Evolutionary conservation across 495 filamentous ascomycete species (phyloP), one percentile per base, ranked within the genome.

Genomic region (Penicillium soppii): DNA sequence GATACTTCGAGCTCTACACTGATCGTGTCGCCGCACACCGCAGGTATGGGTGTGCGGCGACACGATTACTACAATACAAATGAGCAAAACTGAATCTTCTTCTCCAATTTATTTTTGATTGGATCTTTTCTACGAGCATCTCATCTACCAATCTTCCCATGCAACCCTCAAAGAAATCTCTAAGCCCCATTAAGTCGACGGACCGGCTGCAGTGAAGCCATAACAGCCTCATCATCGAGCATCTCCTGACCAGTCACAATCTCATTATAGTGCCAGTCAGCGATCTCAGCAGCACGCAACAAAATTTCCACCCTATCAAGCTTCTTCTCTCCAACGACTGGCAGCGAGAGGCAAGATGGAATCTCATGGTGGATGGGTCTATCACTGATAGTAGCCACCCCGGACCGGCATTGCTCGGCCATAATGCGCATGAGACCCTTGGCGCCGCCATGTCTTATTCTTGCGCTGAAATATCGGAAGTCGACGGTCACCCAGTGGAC

Each of bases 401-500:
- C 30, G 8, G 44, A 23, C 7, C 44, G 30, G 20, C 29, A 35
- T 21, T 36, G 44, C 7, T 47, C 44, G 9, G 30, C 44, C 44
- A 47, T 36, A 4, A 47, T 29, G 4, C 32, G 44, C 44, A 47
- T 36, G 13, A 47, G 33, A 7, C 30, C 23, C 20, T 35, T 30
- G 4, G 30, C 21, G 21, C 44, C 35, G 15, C 1, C 16, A 5
- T 32, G 27, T 23, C 19, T 19, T 17, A 22, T 13, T 20, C 44
- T 13, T 35, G 17, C 29, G 15, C 21, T 20, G 13, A 36, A 26
- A 17, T 7, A 12, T 9, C n/a, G 16, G 29, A 47, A 47, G 21
- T 47, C 30, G 12, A 47, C 44, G 3, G 30, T 47, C 4, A 37
- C 44, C 44, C 44, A 47, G 30, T 36, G 20, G 4, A 47, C 21